Evolutionary conservation across 768 basidiomycete genomes (phyloP).

Genomic region (Trichaptum fuscoviolaceum): DNA sequence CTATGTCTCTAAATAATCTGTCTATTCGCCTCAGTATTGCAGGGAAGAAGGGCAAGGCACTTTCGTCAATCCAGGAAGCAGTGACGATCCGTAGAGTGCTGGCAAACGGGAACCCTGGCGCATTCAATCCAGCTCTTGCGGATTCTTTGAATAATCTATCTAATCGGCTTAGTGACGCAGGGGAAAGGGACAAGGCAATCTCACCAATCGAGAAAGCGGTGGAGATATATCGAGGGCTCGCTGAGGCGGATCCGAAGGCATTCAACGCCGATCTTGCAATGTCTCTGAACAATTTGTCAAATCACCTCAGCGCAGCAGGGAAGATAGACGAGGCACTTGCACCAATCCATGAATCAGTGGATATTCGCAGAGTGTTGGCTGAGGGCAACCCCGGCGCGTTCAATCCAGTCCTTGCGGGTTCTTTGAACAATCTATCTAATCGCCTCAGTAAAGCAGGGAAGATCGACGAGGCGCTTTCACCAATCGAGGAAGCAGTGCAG

Average conservation of each 20-base stretch:
- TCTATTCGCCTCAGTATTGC: slow-evolving; percentile 6
- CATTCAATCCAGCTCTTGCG: slow-evolving; percentile 12
- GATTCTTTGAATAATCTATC: slow-evolving; percentile 9
- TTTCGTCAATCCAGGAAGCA: slow-evolving; percentile 8
- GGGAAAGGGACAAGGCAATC: slow-evolving; percentile 8
- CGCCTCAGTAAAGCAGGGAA: slow-evolving; percentile 5
- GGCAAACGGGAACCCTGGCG: slow-evolving; percentile 1
- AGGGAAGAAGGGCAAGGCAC: slow-evolving; percentile 9
- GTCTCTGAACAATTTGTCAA: slow-evolving; percentile 7
- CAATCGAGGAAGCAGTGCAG: slow-evolving; percentile 7
- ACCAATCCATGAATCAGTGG: slow-evolving; percentile 2
- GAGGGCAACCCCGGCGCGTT: neutral
- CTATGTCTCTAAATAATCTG: slow-evolving; percentile 11
- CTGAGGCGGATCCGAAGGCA: slow-evolving; percentile 1
- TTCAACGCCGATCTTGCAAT: slow-evolving; percentile 8
- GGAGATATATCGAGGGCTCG: neutral
- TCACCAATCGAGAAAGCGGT: slow-evolving; percentile 5
- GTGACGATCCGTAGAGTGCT: slow-evolving; percentile 4
- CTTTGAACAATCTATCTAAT: slow-evolving; percentile 6
- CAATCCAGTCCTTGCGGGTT: neutral
- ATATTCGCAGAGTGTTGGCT: neutral
- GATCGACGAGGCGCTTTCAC: slow-evolving; percentile 8
- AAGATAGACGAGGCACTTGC: slow-evolving; percentile 8
- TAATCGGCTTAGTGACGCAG: slow-evolving; percentile 8
- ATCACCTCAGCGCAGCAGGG: slow-evolving; percentile 5